These are phyloP conservation scores for Pichia sp. DNA, from an alignment of 1,139 yeast genomes.

Conservation along the genomic window DNA sequence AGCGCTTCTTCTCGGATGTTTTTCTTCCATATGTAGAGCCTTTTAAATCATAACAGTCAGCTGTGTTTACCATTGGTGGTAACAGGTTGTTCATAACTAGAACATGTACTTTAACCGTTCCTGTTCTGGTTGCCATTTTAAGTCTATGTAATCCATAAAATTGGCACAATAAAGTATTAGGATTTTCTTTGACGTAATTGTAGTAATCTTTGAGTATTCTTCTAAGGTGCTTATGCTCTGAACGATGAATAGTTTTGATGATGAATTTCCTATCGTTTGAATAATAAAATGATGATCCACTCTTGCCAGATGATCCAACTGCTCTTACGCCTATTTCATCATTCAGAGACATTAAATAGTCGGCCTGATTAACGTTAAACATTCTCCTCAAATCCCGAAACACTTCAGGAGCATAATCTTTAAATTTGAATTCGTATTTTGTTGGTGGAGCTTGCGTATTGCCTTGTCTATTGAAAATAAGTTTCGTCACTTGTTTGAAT, in stretches of 20 bases:
- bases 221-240: slow-evolving; percentile 84
- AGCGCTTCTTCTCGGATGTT: slow-evolving; percentile 36
- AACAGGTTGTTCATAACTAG: slow-evolving; percentile 95
- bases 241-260: slow-evolving; percentile 90
- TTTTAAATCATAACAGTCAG: slow-evolving; percentile 81
- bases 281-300: slow-evolving; percentile 93
- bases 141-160: slow-evolving; percentile 94
- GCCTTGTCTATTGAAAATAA: slow-evolving; percentile 84
- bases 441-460: slow-evolving; percentile 89
- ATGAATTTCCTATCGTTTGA: slow-evolving; percentile 91
- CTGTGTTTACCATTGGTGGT: slow-evolving; percentile 90
- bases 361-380: slow-evolving; percentile 93
- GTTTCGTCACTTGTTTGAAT: slow-evolving; percentile 66
- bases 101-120: slow-evolving; percentile 72
- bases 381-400: slow-evolving; percentile 75
- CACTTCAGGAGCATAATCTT: slow-evolving; percentile 93
- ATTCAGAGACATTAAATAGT: slow-evolving; percentile 85
- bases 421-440: slow-evolving; percentile 91
- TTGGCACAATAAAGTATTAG: slow-evolving; percentile 85
- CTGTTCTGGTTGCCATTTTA: slow-evolving; percentile 68
- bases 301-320: slow-evolving; percentile 93
- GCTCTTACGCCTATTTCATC: slow-evolving; percentile 91
- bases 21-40: slow-evolving; percentile 89
- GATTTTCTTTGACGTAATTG: slow-evolving; percentile 74
- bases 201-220: slow-evolving; percentile 73